A percentile compares a stretch with the other conserved stretches of the same genome.
Conservation (phyloP, 768 basidiomycete genomes). For the Boletus pseudo-olivaceus region DNA sequence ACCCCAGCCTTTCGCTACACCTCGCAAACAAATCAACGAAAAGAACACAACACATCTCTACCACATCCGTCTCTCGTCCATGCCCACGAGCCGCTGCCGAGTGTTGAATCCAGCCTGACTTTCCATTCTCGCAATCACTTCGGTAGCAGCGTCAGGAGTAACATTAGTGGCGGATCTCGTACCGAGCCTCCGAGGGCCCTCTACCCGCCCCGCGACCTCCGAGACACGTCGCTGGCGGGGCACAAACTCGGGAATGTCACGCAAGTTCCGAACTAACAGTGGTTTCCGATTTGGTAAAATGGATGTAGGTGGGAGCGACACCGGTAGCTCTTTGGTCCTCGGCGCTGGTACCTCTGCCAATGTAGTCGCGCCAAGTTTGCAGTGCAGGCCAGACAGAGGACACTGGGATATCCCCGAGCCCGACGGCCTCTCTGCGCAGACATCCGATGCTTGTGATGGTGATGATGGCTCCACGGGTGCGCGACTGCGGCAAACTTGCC, state of each 20-base stretch:
- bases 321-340: background rate
- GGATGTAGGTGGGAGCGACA: background rate
- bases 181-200: background rate
- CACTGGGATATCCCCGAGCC: conserved; percentile 20
- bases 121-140: conserved; percentile 25
- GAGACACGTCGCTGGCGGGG: conserved; percentile 16
- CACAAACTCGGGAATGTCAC: conserved; percentile 26
- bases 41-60: background rate
- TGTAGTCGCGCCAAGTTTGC: conserved; percentile 10
- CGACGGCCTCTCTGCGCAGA: conserved; percentile 27
- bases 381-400: conserved; percentile 25
- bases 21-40: conserved; percentile 18
- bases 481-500: conserved; percentile 14
- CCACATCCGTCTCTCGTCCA: conserved; percentile 3
- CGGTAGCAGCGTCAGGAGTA: conserved; percentile 16
- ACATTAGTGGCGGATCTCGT: background rate
- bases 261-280: conserved; percentile 5
- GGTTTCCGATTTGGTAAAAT: background rate
- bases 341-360: background rate
- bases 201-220: background rate
- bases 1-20: too few species aligned
- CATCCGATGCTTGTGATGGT: conserved; percentile 26
- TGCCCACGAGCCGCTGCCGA: conserved; percentile 4
- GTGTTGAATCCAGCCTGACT: conserved; percentile 11
- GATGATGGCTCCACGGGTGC: conserved; percentile 13